phyloP scores from a whole-genome alignment of 352 stramenopile genomes.

The Phytophthora crassamura region DNA sequence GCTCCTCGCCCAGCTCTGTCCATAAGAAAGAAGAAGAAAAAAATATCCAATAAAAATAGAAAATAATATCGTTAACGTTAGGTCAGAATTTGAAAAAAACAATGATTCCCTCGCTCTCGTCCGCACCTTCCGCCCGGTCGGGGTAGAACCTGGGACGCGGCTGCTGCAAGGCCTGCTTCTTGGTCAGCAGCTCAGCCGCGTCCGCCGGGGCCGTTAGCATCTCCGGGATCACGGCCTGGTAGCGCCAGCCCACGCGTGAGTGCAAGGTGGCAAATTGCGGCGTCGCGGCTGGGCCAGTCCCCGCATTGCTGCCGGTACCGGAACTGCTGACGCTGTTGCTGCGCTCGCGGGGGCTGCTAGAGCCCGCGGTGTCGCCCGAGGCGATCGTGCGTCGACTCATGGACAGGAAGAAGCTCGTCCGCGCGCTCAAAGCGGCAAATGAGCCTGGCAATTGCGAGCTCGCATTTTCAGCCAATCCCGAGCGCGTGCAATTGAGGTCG shows the following conservation, averaged over 20 bases:
- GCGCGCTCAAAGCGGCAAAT: slow-evolving; percentile 30
- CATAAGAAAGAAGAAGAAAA: slow-evolving; percentile 10
- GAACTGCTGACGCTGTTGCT: slow-evolving; percentile 35
- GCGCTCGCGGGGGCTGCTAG: slow-evolving; percentile 29
- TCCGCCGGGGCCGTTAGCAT: slow-evolving; percentile 34
- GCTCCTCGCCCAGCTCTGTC: slow-evolving; percentile 58
- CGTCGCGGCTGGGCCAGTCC: not conserved
- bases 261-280: slow-evolving; percentile 75
- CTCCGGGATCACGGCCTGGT: slow-evolving; percentile 76
- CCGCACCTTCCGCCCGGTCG: slow-evolving; percentile 63
- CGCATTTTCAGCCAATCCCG: slow-evolving; percentile 2
- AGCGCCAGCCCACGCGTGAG: slow-evolving; percentile 83
- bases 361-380: slow-evolving; percentile 21
- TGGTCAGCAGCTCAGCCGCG: slow-evolving; percentile 32
- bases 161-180: slow-evolving; percentile 40
- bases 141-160: slow-evolving; percentile 49
- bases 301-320: slow-evolving; percentile 7
- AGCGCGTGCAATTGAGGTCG: not conserved
- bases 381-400: slow-evolving; percentile 40
- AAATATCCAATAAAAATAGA: slow-evolving; percentile 3
- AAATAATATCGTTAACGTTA: slow-evolving; percentile 8
- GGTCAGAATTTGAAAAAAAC: not conserved
- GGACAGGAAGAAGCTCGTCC: slow-evolving; percentile 22
- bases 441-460: not conserved
- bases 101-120: not conserved